phyloP scores from a whole-genome alignment of 768 basidiomycete species.

The Psilocybe tampanensis region DNA sequence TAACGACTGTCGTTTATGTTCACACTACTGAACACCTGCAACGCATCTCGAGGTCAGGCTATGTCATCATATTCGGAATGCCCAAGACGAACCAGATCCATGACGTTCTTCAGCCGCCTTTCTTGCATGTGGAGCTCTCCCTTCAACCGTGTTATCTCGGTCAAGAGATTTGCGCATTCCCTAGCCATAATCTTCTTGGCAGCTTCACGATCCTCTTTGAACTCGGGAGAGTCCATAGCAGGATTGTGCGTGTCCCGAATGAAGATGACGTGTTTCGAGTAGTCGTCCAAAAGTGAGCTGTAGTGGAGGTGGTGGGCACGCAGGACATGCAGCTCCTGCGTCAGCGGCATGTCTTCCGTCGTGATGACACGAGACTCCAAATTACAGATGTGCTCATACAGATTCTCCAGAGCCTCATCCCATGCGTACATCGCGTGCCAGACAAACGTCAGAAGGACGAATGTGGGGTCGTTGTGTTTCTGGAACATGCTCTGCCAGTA shows the following conservation, averaged over 20 bases:
- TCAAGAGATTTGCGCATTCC: slow-evolving; percentile 52
- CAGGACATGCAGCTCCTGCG: slow-evolving; percentile 57
- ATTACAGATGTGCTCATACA: slow-evolving; percentile 52
- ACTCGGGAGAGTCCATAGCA: slow-evolving; percentile 40
- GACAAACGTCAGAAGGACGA: slow-evolving; percentile 52
- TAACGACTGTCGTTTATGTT: slow-evolving; percentile 57
- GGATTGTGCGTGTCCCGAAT: slow-evolving; percentile 53
- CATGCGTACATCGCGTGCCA: slow-evolving; percentile 67
- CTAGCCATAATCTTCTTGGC: slow-evolving; percentile 38
- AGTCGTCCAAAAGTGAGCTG: slow-evolving; percentile 55
- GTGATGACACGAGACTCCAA: slow-evolving; percentile 54
- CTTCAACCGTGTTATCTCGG: slow-evolving; percentile 51
- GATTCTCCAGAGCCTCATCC: slow-evolving; percentile 58
- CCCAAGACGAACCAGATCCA: slow-evolving; percentile 41
- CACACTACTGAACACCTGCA: slow-evolving; percentile 56
- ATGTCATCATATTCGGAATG: background rate
- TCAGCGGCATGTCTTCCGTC: slow-evolving; percentile 45
- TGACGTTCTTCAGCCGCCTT: slow-evolving; percentile 51
- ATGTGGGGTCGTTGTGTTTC: slow-evolving; percentile 54
- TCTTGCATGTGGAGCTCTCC: slow-evolving; percentile 46
- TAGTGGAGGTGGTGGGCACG: slow-evolving; percentile 65
- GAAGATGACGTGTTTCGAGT: slow-evolving; percentile 53
- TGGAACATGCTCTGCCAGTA: slow-evolving; percentile 47
- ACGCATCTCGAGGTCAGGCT: background rate
- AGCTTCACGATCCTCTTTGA: slow-evolving; percentile 26